Conservation (phyloP, 2,329 filamentous ascomycete genomes). For the Beauveria varroae region DNA sequence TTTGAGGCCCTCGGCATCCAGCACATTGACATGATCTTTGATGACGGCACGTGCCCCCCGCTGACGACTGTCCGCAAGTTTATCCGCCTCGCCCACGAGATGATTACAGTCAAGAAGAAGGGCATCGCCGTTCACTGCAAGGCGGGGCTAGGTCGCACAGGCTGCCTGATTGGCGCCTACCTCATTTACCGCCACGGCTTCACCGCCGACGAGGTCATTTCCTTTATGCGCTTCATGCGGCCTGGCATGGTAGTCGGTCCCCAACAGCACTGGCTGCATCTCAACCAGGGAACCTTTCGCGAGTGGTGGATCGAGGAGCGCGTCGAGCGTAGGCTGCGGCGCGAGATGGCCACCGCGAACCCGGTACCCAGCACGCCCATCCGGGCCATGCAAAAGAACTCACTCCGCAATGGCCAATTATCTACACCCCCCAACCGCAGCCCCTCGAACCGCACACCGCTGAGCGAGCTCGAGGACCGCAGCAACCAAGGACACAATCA, state of each 20-base stretch:
- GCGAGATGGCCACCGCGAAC: slow-evolving; percentile 47
- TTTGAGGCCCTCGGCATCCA: slow-evolving; percentile 93
- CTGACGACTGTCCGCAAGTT: slow-evolving; percentile 88
- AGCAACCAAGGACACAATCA: slow-evolving; percentile 58
- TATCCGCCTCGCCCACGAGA: slow-evolving; percentile 89
- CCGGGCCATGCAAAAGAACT: slow-evolving; percentile 53
- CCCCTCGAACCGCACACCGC: slow-evolving; percentile 67
- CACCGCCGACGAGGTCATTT: slow-evolving; percentile 93
- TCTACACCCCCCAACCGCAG: slow-evolving; percentile 80
- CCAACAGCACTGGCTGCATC: slow-evolving; percentile 96
- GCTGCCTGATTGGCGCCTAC: slow-evolving; percentile 94
- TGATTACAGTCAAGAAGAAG: slow-evolving; percentile 84
- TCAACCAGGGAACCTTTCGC: slow-evolving; percentile 95
- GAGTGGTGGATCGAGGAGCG: slow-evolving; percentile 97
- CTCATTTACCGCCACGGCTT: slow-evolving; percentile 96
- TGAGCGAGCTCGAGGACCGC: slow-evolving; percentile 92
- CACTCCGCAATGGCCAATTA: slow-evolving; percentile 56
- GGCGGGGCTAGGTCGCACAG: slow-evolving; percentile 88
- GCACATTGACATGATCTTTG: slow-evolving; percentile 98
- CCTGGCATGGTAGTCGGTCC: slow-evolving; percentile 98
- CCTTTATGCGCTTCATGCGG: slow-evolving; percentile 98
- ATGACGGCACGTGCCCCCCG: slow-evolving; percentile 92
- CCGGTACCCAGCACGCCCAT: slow-evolving; percentile 51
- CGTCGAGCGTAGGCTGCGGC: slow-evolving; percentile 59
- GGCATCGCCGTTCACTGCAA: slow-evolving; percentile 98